Base-by-base conservation (phyloP, 2,329 filamentous ascomycete genomes). In the Fusarium sp. region DNA sequence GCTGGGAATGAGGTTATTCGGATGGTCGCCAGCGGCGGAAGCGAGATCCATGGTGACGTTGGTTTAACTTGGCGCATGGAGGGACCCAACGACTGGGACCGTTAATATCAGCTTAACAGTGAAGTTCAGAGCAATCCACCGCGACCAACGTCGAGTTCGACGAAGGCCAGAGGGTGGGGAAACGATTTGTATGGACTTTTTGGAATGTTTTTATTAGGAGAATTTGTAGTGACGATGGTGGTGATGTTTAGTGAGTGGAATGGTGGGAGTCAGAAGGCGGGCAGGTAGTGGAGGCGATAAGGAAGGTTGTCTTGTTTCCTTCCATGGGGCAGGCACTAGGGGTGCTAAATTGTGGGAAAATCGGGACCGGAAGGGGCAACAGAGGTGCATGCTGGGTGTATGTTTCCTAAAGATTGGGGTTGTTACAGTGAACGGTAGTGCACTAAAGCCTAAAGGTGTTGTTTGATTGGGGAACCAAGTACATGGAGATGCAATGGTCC, bases 21-120 rank as follows among this genome's bases (percentile, higher is more conserved):
- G 72, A 68, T 74, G 67, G 69, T 75, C 74, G 73, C 73, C 63
- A 27, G 48, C 37, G 40, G 74, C 69, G 40, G 73, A 66, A 58
- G 74, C 72, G 74, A 75, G 72, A 75, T 75, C 74, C 74, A 75
- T 75, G 65, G 73, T 63, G 68, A 66, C 60, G 63, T 66, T 53
- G 61, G 68, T 42, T 53, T 21, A 64, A 63, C 66, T 71, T 69
- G 64, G 64, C 59, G 73, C 73, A 75, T 75, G 58, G 71, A 74
- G 73, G 47, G 66, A 67, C 51, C 60, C 66, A 54, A 57, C 53
- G 62, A 64, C 43, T 60, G 63, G 50, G 63, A 70, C 54, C 49
- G 62, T 48, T 25, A 60, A 69, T 61, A 69, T 68, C 56, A 66
- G 61, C 50, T 55, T 28, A 50, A 54, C 55, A 71, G 47, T 37